phyloP scores from a whole-genome alignment of 164 flowering plant genomes.

The Magnolia officinalis region DNA sequence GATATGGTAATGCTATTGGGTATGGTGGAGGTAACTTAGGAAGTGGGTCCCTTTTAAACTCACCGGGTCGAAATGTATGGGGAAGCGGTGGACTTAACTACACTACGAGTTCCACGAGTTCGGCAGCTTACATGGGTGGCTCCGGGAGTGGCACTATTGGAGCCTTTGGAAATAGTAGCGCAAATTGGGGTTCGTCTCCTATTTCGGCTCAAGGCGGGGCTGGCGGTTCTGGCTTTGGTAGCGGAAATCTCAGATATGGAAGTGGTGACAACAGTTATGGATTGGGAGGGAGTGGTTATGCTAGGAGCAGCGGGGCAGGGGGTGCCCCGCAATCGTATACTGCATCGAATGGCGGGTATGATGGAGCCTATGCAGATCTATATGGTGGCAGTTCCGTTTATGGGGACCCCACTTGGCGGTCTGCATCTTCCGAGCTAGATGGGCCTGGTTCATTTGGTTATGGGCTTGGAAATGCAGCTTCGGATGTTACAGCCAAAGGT shows the following conservation, averaged over 20 bases:
- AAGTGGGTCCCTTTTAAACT: constrained; percentile 54
- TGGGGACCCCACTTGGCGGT: constrained; percentile 70
- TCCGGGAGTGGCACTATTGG: constrained; percentile 53
- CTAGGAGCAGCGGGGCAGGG: constrained; percentile 46
- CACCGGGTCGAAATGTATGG: constrained; percentile 62
- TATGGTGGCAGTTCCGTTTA: constrained; percentile 51
- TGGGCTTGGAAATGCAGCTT: constrained; percentile 46
- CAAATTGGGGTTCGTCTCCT: constrained; percentile 55
- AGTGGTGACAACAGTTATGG: constrained; percentile 46
- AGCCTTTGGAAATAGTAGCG: constrained; percentile 40
- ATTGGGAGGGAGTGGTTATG: constrained; percentile 51
- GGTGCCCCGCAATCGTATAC: constrained; percentile 30
- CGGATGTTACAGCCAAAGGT: constrained; percentile 49
- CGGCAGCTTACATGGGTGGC: constrained; percentile 41
- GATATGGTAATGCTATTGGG: constrained; percentile 50
- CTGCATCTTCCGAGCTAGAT: constrained; percentile 52
- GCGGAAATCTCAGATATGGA: constrained; percentile 52
- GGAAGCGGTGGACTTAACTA: constrained; percentile 64
- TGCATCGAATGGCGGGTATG: constrained; percentile 50
- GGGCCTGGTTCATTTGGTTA: constrained; percentile 52
- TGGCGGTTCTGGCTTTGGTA: constrained; percentile 30
- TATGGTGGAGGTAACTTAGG: constrained; percentile 62
- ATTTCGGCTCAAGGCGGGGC: constrained; percentile 50
- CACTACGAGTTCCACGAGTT: constrained; percentile 41
- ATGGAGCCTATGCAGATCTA: constrained; percentile 50